phyloP scores from a whole-genome alignment of 1,284 basidiomycete species.

The Ustilago tritici region DNA sequence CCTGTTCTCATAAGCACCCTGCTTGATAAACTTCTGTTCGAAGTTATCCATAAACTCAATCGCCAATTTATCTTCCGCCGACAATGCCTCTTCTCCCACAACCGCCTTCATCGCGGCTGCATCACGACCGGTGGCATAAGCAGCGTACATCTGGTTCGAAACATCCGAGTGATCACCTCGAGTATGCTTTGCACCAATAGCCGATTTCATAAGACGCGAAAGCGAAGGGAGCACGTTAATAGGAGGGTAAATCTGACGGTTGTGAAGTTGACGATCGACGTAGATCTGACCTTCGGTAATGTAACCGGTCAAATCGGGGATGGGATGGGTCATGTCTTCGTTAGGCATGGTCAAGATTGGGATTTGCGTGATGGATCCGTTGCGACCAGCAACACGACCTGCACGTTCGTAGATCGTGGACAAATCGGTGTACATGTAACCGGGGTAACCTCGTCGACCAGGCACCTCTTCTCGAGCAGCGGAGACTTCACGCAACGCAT shows the following conservation, averaged over 20 bases:
- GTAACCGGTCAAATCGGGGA: constrained; percentile 98
- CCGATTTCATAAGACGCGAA: constrained; percentile 99
- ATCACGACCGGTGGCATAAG: constrained; percentile 79
- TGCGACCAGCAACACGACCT: constrained; percentile 95
- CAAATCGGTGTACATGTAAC: constrained; percentile 81
- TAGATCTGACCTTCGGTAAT: constrained; percentile 99
- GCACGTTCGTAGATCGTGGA: constrained; percentile 99
- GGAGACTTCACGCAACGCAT: constrained; percentile 92
- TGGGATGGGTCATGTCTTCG: constrained; percentile 99
- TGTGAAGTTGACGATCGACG: constrained; percentile 89
- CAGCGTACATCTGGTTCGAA: constrained; percentile 73
- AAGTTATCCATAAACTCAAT: constrained; percentile 69
- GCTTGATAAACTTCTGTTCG: constrained; percentile 67
- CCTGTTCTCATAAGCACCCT: constrained; percentile 92
- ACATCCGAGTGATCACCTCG: constrained; percentile 99
- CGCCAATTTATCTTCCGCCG: constrained; percentile 78
- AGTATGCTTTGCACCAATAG: constrained; percentile 96
- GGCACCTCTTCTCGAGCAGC: constrained; percentile 99
- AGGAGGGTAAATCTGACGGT: constrained; percentile 97
- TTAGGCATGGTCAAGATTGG: constrained; percentile 99
- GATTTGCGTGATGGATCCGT: constrained; percentile 99
- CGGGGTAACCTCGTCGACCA: constrained; percentile 97
- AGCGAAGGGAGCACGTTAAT: constrained; percentile 99
- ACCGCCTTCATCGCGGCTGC: constrained; percentile 99
- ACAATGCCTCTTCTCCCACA: constrained; percentile 97